Percentiles rank a stretch among this genome's conserved stretches.
phyloP scores from a whole-genome alignment of 2,329 filamentous ascomycete genomes.

The Cladophialophora bantiana region DNA sequence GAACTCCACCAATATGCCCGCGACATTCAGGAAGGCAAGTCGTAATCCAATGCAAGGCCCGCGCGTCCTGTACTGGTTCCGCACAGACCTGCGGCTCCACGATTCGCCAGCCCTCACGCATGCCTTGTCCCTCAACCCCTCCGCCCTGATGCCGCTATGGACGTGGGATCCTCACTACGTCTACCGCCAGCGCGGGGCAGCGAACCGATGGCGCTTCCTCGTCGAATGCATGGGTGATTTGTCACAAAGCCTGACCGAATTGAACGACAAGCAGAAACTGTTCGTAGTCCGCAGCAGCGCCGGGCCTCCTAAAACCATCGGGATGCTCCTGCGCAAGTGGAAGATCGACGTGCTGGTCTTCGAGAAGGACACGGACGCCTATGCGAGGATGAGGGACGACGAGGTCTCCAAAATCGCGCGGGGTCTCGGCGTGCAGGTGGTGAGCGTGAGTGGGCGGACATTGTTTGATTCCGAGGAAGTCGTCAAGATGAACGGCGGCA shows the following conservation, averaged over 20 bases:
- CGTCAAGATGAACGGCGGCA: constrained; percentile 68
- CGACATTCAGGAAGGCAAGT: constrained; percentile 26
- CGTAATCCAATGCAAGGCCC: constrained; percentile 41
- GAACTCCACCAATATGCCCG: constrained; percentile 22
- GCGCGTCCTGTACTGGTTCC: constrained; percentile 77
- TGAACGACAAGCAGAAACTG: constrained; percentile 75
- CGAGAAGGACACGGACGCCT: constrained; percentile 79
- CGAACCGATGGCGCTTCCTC: constrained; percentile 78
- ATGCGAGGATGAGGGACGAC: constrained; percentile 70
- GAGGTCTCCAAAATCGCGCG: constrained; percentile 65
- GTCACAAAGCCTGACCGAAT: constrained; percentile 66
- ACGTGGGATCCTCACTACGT: constrained; percentile 85
- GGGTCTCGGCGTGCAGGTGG: constrained; percentile 70
- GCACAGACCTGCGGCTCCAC: constrained; percentile 78
- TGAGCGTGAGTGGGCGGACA: constrained; percentile 69
- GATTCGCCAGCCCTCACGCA: constrained; percentile 77
- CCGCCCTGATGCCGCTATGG: constrained; percentile 75
- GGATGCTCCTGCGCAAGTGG: constrained; percentile 77
- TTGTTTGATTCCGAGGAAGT: constrained; percentile 76
- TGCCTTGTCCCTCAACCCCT: constrained; percentile 72
- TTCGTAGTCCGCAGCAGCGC: constrained; percentile 74
- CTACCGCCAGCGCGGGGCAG: constrained; percentile 71
- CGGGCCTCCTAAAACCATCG: constrained; percentile 69
- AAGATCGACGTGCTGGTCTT: constrained; percentile 77
- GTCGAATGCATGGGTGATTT: constrained; percentile 75